A percentile compares a stretch with the other conserved stretches of the same genome.
phyloP scores from a whole-genome alignment of 345 rosid species.

The Pistacia vera region DNA sequence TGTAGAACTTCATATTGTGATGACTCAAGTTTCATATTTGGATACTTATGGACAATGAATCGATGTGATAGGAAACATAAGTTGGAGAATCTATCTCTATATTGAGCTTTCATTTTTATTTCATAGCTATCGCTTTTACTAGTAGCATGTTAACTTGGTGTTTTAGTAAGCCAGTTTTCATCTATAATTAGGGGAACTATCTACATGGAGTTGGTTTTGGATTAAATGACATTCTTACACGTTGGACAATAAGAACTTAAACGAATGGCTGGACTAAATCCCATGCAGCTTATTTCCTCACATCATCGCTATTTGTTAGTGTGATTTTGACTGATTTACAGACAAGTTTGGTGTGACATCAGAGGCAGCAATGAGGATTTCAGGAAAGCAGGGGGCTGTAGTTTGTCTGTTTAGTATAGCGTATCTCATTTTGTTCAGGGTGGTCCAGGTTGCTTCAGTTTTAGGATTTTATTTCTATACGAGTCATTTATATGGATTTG shows the following conservation, averaged over 20 bases:
- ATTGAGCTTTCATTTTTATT: neutral
- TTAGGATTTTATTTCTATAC: no score
- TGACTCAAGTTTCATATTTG: no score
- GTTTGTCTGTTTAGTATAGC: neutral
- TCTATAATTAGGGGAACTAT: neutral
- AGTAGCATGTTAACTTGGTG: no score
- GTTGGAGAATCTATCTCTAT: neutral
- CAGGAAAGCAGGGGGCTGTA: neutral
- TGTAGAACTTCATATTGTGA: no score
- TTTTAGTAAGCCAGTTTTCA: neutral
- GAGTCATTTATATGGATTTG: no score
- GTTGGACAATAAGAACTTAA: neutral
- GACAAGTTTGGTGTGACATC: no score
- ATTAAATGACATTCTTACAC: neutral
- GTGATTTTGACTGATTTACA: neutral
- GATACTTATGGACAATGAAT: no score
- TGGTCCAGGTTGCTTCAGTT: no score
- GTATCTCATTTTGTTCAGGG: no score
- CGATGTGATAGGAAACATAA: no score
- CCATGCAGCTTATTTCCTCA: no score
- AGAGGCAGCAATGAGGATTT: neutral
- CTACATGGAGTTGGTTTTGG: neutral
- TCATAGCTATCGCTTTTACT: neutral
- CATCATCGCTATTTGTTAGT: no score
- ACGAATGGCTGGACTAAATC: neutral